Conservation (phyloP, 2,329 filamentous ascomycete species). For the Alternaria dauci region DNA sequence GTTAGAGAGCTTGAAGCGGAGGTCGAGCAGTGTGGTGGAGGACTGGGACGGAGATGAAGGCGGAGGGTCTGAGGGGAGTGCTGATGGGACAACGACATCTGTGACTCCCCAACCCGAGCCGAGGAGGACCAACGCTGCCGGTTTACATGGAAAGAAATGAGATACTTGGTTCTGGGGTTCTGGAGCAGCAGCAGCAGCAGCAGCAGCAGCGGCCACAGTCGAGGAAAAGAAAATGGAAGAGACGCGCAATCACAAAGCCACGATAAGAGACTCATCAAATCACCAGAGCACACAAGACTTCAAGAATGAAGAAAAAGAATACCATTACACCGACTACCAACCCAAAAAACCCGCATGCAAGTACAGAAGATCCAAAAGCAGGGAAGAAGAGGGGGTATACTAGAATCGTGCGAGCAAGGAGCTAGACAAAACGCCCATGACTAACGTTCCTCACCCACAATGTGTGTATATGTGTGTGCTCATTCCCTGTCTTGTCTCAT, state of each 20-base stretch:
- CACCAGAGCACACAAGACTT: background rate
- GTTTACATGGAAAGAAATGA: background rate
- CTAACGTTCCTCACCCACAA: background rate
- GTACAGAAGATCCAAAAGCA: conserved; percentile 1
- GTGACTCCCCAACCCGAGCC: background rate
- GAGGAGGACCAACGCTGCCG: background rate
- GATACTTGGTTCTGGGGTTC: background rate
- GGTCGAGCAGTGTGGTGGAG: background rate
- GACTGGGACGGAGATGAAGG: background rate
- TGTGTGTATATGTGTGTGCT: conserved; percentile 5
- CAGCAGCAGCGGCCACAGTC: background rate
- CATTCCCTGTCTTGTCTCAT: background rate
- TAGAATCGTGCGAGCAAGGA: conserved; percentile 6
- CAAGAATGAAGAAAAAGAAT: background rate
- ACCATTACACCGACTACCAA: conserved; percentile 3
- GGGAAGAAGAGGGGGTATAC: conserved; percentile 7
- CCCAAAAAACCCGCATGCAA: background rate
- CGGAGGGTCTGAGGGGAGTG: background rate
- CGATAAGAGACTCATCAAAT: background rate
- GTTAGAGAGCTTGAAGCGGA: background rate
- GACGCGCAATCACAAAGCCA: background rate
- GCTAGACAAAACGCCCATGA: background rate
- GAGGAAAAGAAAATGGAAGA: background rate
- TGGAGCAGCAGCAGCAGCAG: too few species aligned
- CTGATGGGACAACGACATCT: background rate